Percentiles rank a stretch among this genome's conserved stretches.
These are phyloP conservation scores for Theileria annulata DNA, from an alignment of 169 alveolate species.

Conservation along the genomic window DNA sequence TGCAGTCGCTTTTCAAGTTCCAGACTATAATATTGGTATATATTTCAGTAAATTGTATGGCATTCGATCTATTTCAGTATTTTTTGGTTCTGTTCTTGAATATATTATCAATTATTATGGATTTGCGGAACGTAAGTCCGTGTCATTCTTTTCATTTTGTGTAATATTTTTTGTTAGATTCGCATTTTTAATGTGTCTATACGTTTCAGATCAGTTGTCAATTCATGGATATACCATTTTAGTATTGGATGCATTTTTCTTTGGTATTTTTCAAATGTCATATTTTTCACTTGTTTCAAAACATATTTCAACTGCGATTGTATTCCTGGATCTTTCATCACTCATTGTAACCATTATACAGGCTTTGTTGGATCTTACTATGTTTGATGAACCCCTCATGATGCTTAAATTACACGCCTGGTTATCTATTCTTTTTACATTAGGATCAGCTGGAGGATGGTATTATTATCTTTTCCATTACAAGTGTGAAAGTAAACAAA, in stretches of 20 bases:
- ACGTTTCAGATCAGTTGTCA: background rate
- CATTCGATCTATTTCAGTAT: background rate
- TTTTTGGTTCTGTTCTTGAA: background rate
- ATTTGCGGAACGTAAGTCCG: background rate
- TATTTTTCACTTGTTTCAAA: slow-evolving; percentile 28
- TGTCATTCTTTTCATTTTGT: slow-evolving; percentile 1
- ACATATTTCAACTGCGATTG: background rate
- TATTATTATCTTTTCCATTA: background rate
- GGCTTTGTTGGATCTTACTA: slow-evolving; percentile 11
- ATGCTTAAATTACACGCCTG: slow-evolving; percentile 6
- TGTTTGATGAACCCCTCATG: slow-evolving; percentile 9
- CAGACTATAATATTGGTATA: background rate
- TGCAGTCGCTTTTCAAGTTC: background rate
- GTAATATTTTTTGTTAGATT: background rate
- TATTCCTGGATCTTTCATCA: background rate
- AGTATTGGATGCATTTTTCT: slow-evolving; percentile 5
- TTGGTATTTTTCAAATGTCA: slow-evolving; percentile 30
- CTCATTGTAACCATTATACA: slow-evolving; percentile 6
- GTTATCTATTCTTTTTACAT: background rate
- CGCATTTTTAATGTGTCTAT: background rate
- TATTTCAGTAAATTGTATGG: background rate
- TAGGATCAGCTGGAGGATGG: background rate
- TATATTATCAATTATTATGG: background rate
- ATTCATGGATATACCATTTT: background rate
- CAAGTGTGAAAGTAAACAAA: too few relatives aligned